phyloP scores from a whole-genome alignment of 75 land plant species.

The Isoetes taiwanensis region DNA sequence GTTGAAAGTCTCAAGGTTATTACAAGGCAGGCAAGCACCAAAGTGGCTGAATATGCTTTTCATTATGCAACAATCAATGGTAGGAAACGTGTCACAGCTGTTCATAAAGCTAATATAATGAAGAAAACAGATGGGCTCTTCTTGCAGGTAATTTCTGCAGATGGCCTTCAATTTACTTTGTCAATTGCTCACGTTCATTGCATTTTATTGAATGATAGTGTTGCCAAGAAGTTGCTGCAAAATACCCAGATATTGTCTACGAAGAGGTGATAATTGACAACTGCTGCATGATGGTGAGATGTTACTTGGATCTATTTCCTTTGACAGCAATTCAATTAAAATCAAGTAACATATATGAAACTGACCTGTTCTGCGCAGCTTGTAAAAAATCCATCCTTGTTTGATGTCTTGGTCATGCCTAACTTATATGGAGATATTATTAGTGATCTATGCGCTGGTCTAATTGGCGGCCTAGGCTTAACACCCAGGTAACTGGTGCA shows the following conservation, averaged over 20 bases:
- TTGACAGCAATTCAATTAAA: too few relatives aligned
- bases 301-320: too few relatives aligned
- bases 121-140: constrained; percentile 99
- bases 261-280: constrained; percentile 98
- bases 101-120: constrained; percentile 98
- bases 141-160: constrained; percentile 60
- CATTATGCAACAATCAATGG: constrained; percentile 77
- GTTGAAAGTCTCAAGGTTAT: constrained; percentile 96
- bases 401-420: constrained; percentile 96
- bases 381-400: constrained; percentile 89
- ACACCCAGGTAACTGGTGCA: constrained; percentile 88
- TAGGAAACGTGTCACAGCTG: constrained; percentile 77
- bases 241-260: constrained; percentile 83
- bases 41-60: constrained; percentile 96
- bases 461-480: constrained; percentile 89
- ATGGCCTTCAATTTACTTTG: too few relatives aligned
- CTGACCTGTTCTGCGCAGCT: constrained; percentile 69
- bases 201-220: too few relatives aligned
- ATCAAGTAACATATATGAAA: too few relatives aligned
- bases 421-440: constrained; percentile 96
- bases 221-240: constrained; percentile 87
- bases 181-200: too few relatives aligned
- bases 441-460: constrained; percentile 95
- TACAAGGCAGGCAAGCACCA: constrained; percentile 75
- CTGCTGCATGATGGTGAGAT: constrained; percentile 98